Evolutionary conservation across 1,284 basidiomycete species (phyloP).

Genomic region (Waitea zeae): DNA sequence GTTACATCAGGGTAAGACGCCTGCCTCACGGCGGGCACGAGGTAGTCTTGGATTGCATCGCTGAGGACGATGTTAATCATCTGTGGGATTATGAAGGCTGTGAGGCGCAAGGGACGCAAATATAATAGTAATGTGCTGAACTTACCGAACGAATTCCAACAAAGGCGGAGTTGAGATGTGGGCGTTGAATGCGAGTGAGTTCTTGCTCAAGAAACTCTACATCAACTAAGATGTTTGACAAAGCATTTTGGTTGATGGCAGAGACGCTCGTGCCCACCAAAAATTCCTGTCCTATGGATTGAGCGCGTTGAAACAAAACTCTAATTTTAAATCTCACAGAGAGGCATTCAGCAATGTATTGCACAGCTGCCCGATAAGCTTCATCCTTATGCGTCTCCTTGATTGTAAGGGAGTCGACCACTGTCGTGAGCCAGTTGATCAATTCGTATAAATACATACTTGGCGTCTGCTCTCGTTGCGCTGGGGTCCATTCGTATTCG

Average conservation of each 20-base stretch:
- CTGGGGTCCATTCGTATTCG: constrained; percentile 87
- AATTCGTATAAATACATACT: constrained; percentile 92
- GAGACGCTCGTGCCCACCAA: constrained; percentile 61
- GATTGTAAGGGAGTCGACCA: constrained; percentile 86
- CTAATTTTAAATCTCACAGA: constrained; percentile 24
- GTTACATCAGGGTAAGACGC: constrained; percentile 58
- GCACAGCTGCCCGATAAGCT: constrained; percentile 74
- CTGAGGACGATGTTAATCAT: constrained; percentile 63
- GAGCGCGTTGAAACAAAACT: neutral
- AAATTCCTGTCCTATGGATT: constrained; percentile 41
- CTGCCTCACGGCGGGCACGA: constrained; percentile 58
- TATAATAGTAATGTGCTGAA: no score
- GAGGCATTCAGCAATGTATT: constrained; percentile 74
- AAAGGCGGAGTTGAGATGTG: constrained; percentile 62
- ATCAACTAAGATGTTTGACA: constrained; percentile 71
- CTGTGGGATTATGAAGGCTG: constrained; percentile 29
- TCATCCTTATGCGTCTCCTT: constrained; percentile 75
- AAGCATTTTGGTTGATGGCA: constrained; percentile 77
- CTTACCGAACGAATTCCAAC: constrained; percentile 66
- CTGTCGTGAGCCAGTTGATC: constrained; percentile 90
- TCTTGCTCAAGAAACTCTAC: constrained; percentile 76
- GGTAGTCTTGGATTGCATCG: constrained; percentile 63
- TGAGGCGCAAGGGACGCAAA: neutral
- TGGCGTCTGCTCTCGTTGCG: constrained; percentile 46
- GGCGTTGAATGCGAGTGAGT: constrained; percentile 54